Evolutionary conservation across 805 yeast genomes (phyloP), one percentile per base, ranked within the genome.

Genomic region (Yamadazyma kitorensis): DNA sequence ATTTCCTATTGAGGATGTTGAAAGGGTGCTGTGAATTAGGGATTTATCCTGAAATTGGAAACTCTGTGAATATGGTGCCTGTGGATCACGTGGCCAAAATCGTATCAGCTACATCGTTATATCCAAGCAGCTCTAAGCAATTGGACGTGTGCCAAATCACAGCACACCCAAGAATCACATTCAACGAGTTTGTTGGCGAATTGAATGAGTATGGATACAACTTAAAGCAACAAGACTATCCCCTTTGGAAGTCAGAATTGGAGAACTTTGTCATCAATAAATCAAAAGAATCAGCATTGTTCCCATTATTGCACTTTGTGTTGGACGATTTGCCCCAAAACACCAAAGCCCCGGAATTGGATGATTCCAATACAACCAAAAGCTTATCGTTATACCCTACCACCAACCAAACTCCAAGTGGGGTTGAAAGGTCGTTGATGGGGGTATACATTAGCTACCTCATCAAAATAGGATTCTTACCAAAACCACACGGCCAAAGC

Each of bases 61-160:
- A 93, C 68, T 76, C 80, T 29, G 95, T 91, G 24, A 93, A 93
- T 61, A 87, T 89, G 84, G 97, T 87, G 15, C 98, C 98, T 3
- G 98, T 93, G 27, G 97, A 94, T 51, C 98, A 93, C 53, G 98
- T 93, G 45, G 98, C 99, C 1, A 75, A 95, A 29, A 86, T 88
- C 16, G 85, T 82, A 17, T 86, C 81, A 33, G 86, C 98, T 2
- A 65, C 93, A 17, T 82, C 96, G 0, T 70, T 93, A 43, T 77
- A 78, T 50, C 91, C 95, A 17, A 85, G 93, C 16, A 51, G 52
- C 24, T 48, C 60, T 15, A 65, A 65, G 11, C 70, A 64, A 31
- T 61, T 80, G 27, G 64, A 80, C 1, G 98, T 94, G 26, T 88
- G 87, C 2, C 98, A 93, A 28, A 97, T 93, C n/a, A 93, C 98